These are phyloP conservation scores for Neonectria sp. DNA, from an alignment of 2,329 filamentous ascomycete species.

Conservation along the genomic window DNA sequence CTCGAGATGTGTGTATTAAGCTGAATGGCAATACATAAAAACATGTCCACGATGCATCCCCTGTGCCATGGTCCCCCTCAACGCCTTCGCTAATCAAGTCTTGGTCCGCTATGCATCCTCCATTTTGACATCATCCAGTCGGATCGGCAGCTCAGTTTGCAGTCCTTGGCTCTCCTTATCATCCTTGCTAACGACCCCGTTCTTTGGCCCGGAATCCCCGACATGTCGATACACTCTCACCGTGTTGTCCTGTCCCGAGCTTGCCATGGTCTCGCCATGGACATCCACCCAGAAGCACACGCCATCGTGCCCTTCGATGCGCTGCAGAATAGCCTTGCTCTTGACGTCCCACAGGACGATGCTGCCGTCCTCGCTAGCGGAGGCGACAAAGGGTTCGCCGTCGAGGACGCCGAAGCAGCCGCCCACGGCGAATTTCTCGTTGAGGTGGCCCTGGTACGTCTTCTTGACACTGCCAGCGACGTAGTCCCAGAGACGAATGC, in stretches of 20 bases:
- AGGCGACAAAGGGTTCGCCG: constrained; percentile 75
- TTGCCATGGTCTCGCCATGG: constrained; percentile 69
- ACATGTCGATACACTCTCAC: constrained; percentile 65
- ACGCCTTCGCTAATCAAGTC: constrained; percentile 28
- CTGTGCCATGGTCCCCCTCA: constrained; percentile 4
- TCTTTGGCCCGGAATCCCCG: constrained; percentile 30
- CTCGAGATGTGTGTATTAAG: not conserved
- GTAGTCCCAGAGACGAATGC: constrained; percentile 95
- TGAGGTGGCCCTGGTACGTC: constrained; percentile 95
- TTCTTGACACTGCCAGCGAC: constrained; percentile 92
- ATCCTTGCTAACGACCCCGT: constrained; percentile 35
- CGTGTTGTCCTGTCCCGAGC: constrained; percentile 68
- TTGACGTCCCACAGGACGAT: constrained; percentile 93
- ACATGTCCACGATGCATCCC: not conserved
- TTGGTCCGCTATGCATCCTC: constrained; percentile 45
- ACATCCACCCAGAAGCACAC: constrained; percentile 79
- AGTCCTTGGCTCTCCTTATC: constrained; percentile 60
- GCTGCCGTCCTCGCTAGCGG: constrained; percentile 89
- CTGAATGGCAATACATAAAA: not conserved
- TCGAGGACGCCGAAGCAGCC: constrained; percentile 81
- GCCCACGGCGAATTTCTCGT: constrained; percentile 86
- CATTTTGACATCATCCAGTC: constrained; percentile 58
- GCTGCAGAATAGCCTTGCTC: constrained; percentile 86
- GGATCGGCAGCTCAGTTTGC: constrained; percentile 65
- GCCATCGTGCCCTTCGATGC: constrained; percentile 66